phyloP scores from a whole-genome alignment of 2,329 filamentous ascomycete genomes.

The Immersiporthe knoxdaviesiana region DNA sequence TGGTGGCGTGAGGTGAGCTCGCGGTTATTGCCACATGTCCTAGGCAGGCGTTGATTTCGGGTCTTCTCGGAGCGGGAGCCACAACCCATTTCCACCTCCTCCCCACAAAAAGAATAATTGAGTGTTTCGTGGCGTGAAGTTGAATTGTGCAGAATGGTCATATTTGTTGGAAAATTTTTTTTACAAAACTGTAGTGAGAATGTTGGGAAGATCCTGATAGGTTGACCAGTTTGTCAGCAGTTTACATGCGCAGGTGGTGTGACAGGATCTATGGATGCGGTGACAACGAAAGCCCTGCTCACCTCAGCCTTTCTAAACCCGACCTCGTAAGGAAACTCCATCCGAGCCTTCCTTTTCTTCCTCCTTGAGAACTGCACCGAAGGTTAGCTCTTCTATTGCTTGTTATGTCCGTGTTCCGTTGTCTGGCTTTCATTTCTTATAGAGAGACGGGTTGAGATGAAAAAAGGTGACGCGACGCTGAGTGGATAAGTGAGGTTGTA shows the following conservation, averaged over 20 bases:
- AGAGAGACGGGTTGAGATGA: not conserved
- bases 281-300: not conserved
- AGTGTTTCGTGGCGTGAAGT: not conserved
- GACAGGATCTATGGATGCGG: not conserved
- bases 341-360: no score
- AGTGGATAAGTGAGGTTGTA: not conserved
- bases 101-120: no score
- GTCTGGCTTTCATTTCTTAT: not conserved
- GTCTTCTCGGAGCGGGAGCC: not conserved
- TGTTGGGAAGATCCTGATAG: accelerated
- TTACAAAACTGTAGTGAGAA: no score
- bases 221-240: not conserved
- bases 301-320: not conserved
- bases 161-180: not conserved
- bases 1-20: not conserved
- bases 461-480: no score
- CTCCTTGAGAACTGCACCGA: no score
- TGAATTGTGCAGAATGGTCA: not conserved
- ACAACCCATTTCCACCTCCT: no score
- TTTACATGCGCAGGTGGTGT: not conserved
- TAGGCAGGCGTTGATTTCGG: not conserved
- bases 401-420: not conserved
- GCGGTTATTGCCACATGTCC: no score
- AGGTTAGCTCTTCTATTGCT: no score
- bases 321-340: no score